Evolutionary conservation across 371 early-diverging fungal species (phyloP).

Genomic region (Globomyces sp.): DNA sequence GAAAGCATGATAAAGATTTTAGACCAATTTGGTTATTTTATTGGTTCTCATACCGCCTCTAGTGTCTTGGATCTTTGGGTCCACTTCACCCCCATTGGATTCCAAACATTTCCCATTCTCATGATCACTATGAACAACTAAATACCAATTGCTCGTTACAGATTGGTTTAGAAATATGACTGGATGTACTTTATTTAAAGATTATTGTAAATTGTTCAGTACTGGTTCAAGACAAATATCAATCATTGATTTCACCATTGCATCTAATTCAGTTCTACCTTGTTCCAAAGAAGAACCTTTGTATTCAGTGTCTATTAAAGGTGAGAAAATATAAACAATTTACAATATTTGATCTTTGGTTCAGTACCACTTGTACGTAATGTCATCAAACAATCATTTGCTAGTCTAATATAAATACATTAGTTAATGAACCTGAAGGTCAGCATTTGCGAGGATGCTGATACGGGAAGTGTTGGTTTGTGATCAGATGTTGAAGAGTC

Average conservation of each 20-base stretch:
- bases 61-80: no score
- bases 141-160: no score
- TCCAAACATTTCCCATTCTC: no score
- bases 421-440: constrained; percentile 57
- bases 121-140: no score
- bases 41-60: no score
- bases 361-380: constrained; percentile 75
- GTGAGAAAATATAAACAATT: no score
- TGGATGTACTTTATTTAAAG: not conserved
- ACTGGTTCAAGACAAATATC: constrained; percentile 20
- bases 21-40: no score
- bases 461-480: constrained; percentile 73
- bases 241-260: constrained; percentile 24
- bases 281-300: constrained; percentile 40
- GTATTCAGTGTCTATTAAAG: constrained; percentile 62
- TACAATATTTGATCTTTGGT: constrained; percentile 91
- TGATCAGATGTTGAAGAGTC: constrained; percentile 68
- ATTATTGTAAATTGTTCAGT: constrained; percentile 13
- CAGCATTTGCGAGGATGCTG: constrained; percentile 85
- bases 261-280: constrained; percentile 25
- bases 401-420: not conserved
- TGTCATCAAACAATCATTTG: constrained; percentile 20
- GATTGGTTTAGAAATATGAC: no score
- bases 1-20: no score
- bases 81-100: no score